Conservation (phyloP, 768 basidiomycete genomes). For the Boletus reticulatus region DNA sequence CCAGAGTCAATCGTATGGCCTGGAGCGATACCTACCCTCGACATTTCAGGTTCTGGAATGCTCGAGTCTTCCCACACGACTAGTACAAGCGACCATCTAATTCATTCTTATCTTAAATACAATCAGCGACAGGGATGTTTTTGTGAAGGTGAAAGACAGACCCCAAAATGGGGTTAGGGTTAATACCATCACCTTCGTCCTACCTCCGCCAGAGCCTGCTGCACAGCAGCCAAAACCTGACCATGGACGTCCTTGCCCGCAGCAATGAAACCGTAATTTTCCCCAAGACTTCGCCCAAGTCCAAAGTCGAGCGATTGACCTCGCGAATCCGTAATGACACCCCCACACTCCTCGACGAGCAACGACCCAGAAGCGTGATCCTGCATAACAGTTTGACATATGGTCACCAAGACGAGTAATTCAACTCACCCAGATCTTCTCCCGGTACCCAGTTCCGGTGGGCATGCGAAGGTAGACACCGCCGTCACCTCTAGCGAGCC, state of each 20-base stretch:
- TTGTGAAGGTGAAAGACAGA: not conserved
- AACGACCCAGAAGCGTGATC: constrained; percentile 90
- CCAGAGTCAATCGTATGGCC: too few species aligned
- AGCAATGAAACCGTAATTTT: constrained; percentile 87
- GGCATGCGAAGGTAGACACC: constrained; percentile 81
- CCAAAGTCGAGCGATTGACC: constrained; percentile 83
- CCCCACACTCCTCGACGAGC: constrained; percentile 87
- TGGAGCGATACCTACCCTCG: too few species aligned
- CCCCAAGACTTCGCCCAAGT: constrained; percentile 78
- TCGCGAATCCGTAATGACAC: constrained; percentile 80
- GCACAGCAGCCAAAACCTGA: constrained; percentile 70
- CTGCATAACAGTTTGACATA: constrained; percentile 33
- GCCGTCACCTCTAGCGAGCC: constrained; percentile 84
- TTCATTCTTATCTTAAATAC: too few species aligned
- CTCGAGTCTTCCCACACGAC: too few species aligned
- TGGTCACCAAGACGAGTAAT: rapidly evolving
- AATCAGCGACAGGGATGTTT: too few species aligned
- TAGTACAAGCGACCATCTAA: too few species aligned
- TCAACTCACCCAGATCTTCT: constrained; percentile 89
- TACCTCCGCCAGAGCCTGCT: constrained; percentile 44
- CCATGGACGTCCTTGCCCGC: constrained; percentile 70
- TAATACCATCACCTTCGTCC: not conserved
- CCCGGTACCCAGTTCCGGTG: constrained; percentile 71
- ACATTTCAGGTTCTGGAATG: too few species aligned
- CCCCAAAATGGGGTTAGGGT: not conserved